Percentiles rank a stretch among this genome's conserved stretches.
phyloP scores from a whole-genome alignment of 164 flowering plant species.

The Saururus chinensis region DNA sequence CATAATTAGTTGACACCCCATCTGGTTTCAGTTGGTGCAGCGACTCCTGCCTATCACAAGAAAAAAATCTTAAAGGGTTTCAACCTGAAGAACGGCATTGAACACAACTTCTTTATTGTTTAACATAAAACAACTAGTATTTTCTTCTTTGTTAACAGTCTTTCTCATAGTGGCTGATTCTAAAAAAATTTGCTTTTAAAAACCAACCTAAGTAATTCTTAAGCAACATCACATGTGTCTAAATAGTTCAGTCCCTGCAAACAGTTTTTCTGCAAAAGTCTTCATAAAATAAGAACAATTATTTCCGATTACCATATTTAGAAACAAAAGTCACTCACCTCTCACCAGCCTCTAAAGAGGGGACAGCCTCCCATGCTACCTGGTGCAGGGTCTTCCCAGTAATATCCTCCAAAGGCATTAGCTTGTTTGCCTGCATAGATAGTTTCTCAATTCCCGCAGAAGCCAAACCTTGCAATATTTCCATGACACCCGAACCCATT shows the following conservation, averaged over 20 bases:
- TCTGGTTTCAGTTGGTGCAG: constrained; percentile 19
- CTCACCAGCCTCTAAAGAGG: constrained; percentile 40
- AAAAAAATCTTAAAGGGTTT: not conserved
- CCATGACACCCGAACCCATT: constrained; percentile 88
- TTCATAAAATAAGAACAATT: not conserved
- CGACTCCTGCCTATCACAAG: constrained; percentile 24
- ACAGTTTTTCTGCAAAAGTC: too few species aligned
- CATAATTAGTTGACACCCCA: constrained; percentile 18
- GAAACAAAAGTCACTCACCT: constrained; percentile 39
- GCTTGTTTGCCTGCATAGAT: constrained; percentile 72
- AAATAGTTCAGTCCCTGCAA: too few species aligned
- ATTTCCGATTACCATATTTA: not conserved
- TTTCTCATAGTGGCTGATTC: too few species aligned
- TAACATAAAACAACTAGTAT: too few species aligned
- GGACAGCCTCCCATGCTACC: constrained; percentile 68
- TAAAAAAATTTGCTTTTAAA: not conserved
- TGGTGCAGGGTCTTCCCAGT: constrained; percentile 84
- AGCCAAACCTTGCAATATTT: constrained; percentile 68
- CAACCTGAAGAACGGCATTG: not conserved
- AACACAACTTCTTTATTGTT: not conserved
- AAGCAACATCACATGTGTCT: too few species aligned
- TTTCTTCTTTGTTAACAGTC: too few species aligned
- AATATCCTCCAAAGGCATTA: constrained; percentile 93
- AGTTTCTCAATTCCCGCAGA: constrained; percentile 88
- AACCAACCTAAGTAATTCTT: too few species aligned